Percentiles rank a stretch among this genome's conserved stretches.
Evolutionary conservation across 495 filamentous ascomycete species (phyloP).

Genomic region (Sabuloglossum arenarium): DNA sequence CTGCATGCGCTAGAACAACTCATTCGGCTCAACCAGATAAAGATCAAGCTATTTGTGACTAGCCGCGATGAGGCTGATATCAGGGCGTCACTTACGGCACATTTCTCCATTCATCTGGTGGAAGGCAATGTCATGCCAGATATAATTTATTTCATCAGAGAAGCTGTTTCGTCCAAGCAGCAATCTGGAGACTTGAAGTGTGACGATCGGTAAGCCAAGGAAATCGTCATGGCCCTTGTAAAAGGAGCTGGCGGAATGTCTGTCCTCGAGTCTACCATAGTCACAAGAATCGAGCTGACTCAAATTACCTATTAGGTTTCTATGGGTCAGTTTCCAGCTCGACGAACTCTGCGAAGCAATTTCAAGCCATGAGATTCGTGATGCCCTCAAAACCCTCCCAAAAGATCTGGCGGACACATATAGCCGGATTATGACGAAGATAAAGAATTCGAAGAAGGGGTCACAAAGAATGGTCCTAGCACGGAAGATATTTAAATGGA

Average conservation of each 20-base stretch:
- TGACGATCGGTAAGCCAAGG: too few relatives aligned
- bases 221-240: too few relatives aligned
- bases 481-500: slow-evolving; percentile 9
- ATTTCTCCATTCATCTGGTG: neutral
- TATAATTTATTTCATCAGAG: neutral
- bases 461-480: slow-evolving; percentile 2
- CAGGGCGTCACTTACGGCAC: neutral
- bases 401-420: slow-evolving; percentile 11
- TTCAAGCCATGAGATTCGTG: slow-evolving; percentile 7
- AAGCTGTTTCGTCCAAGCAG: neutral
- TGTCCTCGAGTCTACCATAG: too few relatives aligned
- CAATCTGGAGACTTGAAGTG: too few relatives aligned
- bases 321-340: slow-evolving; percentile 11
- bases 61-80: neutral
- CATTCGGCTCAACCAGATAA: neutral
- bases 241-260: neutral
- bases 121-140: neutral
- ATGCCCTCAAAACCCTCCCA: slow-evolving; percentile 7
- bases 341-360: slow-evolving; percentile 9
- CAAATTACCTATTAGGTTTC: neutral
- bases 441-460: neutral
- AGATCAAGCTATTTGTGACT: neutral
- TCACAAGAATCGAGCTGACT: too few relatives aligned
- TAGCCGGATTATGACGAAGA: slow-evolving; percentile 5
- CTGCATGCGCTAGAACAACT: neutral